These are phyloP conservation scores for Magnusiomyces fungicola DNA, from an alignment of 1,139 yeast species.

Conservation along the genomic window DNA sequence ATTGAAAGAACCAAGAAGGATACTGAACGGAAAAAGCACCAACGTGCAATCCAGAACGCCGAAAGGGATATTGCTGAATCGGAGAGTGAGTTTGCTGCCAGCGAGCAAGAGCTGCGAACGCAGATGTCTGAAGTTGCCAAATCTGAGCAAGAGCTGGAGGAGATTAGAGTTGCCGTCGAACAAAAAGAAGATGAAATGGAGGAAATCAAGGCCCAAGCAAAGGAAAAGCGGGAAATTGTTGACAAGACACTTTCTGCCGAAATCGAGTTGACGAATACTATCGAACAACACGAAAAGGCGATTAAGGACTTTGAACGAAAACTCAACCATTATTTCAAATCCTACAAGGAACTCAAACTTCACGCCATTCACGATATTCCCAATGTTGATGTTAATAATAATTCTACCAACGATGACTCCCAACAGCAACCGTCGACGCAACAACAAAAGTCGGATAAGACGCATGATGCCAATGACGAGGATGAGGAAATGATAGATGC, in stretches of 20 bases:
- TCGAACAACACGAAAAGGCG: slow-evolving; percentile 49
- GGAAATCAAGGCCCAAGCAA: slow-evolving; percentile 40
- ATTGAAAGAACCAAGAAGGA: slow-evolving; percentile 57
- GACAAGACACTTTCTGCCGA: slow-evolving; percentile 61
- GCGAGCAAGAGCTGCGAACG: slow-evolving; percentile 22
- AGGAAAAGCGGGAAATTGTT: slow-evolving; percentile 46
- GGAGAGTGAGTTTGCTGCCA: slow-evolving; percentile 34
- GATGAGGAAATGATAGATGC: slow-evolving; percentile 10
- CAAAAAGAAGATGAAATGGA: slow-evolving; percentile 34
- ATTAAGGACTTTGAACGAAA: slow-evolving; percentile 40
- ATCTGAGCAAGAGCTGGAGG: slow-evolving; percentile 33
- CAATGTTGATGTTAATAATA: slow-evolving; percentile 11
- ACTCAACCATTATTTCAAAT: slow-evolving; percentile 33
- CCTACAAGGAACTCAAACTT: slow-evolving; percentile 24
- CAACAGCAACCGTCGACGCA: slow-evolving; percentile 3
- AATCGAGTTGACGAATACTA: slow-evolving; percentile 55
- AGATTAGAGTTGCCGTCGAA: slow-evolving; percentile 27
- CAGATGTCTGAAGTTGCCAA: slow-evolving; percentile 5
- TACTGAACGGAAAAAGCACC: slow-evolving; percentile 54
- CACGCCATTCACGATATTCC: slow-evolving; percentile 25
- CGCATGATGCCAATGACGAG: slow-evolving; percentile 12
- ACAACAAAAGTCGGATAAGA: slow-evolving; percentile 13
- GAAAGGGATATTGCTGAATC: slow-evolving; percentile 28
- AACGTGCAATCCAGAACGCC: slow-evolving; percentile 41
- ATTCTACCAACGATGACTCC: slow-evolving; percentile 3